Conservation (phyloP, 371 early-diverging fungal genomes). For the Lichtheimia corymbifera region DNA sequence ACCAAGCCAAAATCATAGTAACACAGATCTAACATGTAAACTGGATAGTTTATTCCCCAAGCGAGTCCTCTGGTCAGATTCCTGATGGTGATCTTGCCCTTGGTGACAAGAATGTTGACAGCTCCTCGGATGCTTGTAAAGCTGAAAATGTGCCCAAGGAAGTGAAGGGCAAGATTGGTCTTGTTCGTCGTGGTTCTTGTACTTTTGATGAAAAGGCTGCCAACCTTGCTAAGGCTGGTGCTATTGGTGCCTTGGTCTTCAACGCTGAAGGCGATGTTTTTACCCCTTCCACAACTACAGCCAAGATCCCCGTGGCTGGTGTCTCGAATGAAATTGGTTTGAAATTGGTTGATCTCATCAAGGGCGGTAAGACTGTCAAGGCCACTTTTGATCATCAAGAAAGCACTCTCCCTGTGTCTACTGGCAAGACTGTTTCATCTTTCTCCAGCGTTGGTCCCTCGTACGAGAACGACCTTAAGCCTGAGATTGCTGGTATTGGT, state of each 20-base stretch:
- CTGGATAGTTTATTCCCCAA: neutral
- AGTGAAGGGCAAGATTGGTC: constrained; percentile 40
- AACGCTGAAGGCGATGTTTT: constrained; percentile 21
- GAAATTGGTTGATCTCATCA: constrained; percentile 11
- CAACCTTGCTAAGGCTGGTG: constrained; percentile 41
- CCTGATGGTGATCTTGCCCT: constrained; percentile 19
- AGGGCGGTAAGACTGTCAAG: constrained; percentile 11
- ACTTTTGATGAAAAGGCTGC: constrained; percentile 53
- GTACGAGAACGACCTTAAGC: constrained; percentile 33
- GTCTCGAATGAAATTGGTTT: constrained; percentile 27
- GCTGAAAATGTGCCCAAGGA: constrained; percentile 12
- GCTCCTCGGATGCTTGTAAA: constrained; percentile 17
- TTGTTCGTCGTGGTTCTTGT: constrained; percentile 58
- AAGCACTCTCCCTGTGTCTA: constrained; percentile 15
- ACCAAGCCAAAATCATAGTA: neutral
- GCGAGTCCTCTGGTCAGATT: constrained; percentile 1
- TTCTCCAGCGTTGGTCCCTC: constrained; percentile 51
- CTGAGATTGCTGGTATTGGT: constrained; percentile 67
- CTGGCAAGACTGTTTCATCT: constrained; percentile 40
- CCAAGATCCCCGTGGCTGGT: constrained; percentile 36
- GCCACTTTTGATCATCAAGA: constrained; percentile 8
- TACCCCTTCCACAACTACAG: constrained; percentile 9
- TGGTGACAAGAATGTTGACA: constrained; percentile 17
- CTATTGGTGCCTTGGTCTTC: constrained; percentile 54
- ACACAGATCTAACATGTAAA: neutral